Evolutionary conservation across 2,329 filamentous ascomycete genomes (phyloP), one percentile per base, ranked within the genome.

Genomic region (Fusarium sp.): DNA sequence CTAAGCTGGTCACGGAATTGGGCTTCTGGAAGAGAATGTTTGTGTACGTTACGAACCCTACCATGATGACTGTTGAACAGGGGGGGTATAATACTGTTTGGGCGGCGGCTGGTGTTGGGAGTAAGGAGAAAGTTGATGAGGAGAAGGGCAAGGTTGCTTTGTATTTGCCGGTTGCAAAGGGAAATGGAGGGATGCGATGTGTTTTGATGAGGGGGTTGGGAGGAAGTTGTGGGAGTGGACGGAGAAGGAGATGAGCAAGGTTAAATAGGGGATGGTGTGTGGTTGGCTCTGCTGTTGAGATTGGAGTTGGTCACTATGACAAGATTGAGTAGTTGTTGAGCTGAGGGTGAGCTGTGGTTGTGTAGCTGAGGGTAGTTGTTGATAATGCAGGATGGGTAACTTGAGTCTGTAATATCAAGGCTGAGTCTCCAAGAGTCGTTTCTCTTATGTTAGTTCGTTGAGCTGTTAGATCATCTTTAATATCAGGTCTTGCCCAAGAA

Each of bases 161-260:
- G 16, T 81, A 80, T 45, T 74, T 77, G 66, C 82, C 82, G 1
- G 80, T 82, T 8, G 80, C 77, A 0, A 69, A 71, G 58, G 39
- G 62, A 13, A 72, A 76, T 18, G 60, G 61, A 5, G 77, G 2
- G 74, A 76, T 54, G 68, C 68, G n/a, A 62, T 60, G 59, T 76
- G 74, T 39, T 76, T 73, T 57, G 77, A 81, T 66, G 76, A 80
- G 43, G 69, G 79, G 5, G 62, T 85, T 61, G 82, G 78, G 2
- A 79, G 76, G 60, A 74, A 79, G 76, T 58, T 86, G 67, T 85
- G 83, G 84, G 74, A 81, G 25, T 85, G 84, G 83, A 85, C 84
- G 0, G 75, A 73, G 35, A 64, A 65, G 50, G 67, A 66, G 56
- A 66, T 78, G 39, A 64, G 67, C 34, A 67, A 65, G 60, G 66